phyloP scores from a whole-genome alignment of 2,329 filamentous ascomycete genomes.

The Bertia moriformis region DNA sequence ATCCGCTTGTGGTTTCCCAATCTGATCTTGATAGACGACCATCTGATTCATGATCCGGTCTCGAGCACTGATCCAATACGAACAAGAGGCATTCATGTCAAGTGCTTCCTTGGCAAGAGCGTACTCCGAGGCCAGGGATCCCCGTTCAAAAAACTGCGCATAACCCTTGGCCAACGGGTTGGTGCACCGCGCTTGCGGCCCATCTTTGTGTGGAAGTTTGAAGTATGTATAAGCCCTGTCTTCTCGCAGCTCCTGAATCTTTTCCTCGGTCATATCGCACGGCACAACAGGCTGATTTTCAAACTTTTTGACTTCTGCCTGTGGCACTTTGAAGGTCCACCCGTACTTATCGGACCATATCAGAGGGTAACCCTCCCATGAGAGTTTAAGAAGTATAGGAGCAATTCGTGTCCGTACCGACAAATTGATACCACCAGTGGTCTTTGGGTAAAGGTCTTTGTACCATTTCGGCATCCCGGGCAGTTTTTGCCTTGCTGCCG shows the following conservation, averaged over 20 bases:
- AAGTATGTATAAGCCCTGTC: conserved; percentile 61
- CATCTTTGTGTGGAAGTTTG: conserved; percentile 93
- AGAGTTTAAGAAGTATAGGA: conserved; percentile 66
- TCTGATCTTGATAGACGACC: conserved; percentile 62
- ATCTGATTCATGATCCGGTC: conserved; percentile 91
- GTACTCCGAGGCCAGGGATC: conserved; percentile 74
- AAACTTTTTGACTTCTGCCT: conserved; percentile 48
- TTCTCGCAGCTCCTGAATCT: conserved; percentile 46
- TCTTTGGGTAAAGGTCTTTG: conserved; percentile 70
- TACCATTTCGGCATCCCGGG: conserved; percentile 95
- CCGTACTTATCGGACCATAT: conserved; percentile 88
- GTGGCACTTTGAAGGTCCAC: conserved; percentile 75
- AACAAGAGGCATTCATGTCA: conserved; percentile 97
- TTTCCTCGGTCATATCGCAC: conserved; percentile 66
- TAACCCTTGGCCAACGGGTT: conserved; percentile 89
- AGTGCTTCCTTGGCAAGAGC: conserved; percentile 83
- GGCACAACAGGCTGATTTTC: conserved; percentile 54
- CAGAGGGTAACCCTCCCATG: conserved; percentile 80
- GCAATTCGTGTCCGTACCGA: conserved; percentile 80
- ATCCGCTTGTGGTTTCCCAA: conserved; percentile 8
- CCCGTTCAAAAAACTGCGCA: conserved; percentile 78
- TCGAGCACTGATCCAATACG: conserved; percentile 95
- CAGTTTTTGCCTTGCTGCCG: conserved; percentile 73
- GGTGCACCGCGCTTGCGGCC: conserved; percentile 67
- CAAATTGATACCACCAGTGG: conserved; percentile 41